phyloP scores from a whole-genome alignment of 2,329 filamentous ascomycete species.

The Phyllosticta citrichinensis region DNA sequence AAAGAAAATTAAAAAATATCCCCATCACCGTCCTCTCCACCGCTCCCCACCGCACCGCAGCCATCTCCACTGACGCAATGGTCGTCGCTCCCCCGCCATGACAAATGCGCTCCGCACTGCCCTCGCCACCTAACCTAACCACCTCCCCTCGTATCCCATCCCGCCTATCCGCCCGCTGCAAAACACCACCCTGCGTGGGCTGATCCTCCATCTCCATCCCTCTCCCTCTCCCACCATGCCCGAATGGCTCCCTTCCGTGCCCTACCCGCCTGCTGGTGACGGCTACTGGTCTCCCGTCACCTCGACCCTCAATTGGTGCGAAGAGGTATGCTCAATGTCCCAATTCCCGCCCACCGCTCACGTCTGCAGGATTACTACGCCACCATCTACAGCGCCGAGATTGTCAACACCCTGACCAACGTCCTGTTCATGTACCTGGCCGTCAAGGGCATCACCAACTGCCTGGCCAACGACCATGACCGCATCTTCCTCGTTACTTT shows the following conservation, averaged over 20 bases:
- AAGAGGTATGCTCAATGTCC: constrained; percentile 48
- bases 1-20: not conserved
- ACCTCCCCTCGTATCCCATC: not conserved
- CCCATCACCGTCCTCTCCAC: no score
- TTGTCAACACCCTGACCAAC: constrained; percentile 75
- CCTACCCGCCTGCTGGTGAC: constrained; percentile 41
- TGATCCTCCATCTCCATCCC: not conserved
- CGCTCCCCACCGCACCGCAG: no score
- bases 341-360: not conserved
- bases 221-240: constrained; percentile 18
- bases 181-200: not conserved
- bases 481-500: constrained; percentile 62
- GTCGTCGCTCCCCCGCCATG: not conserved
- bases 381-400: constrained; percentile 64
- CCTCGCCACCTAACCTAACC: constrained; percentile 2
- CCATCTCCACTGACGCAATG: not conserved
- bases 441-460: constrained; percentile 63
- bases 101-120: constrained; percentile 6
- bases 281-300: constrained; percentile 63
- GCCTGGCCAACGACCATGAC: constrained; percentile 62
- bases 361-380: constrained; percentile 58
- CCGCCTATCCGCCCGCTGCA: constrained; percentile 6
- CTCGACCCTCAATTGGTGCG: constrained; percentile 68
- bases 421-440: constrained; percentile 71
- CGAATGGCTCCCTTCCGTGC: constrained; percentile 33